A percentile compares a stretch with the other conserved stretches of the same genome.
phyloP scores from a whole-genome alignment of 2,329 filamentous ascomycete genomes.

The Cercospora beticola region DNA sequence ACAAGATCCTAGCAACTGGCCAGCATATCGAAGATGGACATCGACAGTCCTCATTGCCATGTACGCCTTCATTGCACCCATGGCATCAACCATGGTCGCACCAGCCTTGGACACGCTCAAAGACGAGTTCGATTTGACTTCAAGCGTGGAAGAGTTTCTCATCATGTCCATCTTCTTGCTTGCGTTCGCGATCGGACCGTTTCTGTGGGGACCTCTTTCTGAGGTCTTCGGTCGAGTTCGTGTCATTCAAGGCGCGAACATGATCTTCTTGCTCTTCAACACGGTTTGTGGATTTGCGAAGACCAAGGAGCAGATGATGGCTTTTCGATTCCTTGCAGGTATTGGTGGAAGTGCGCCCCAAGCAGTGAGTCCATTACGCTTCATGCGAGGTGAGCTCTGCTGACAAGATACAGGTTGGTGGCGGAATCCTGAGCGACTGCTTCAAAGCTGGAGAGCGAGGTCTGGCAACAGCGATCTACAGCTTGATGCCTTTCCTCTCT shows the following conservation, averaged over 20 bases:
- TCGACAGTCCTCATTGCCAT: constrained; percentile 42
- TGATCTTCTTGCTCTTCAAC: constrained; percentile 37
- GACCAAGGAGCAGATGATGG: constrained; percentile 35
- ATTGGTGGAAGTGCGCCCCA: constrained; percentile 37
- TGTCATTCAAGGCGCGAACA: constrained; percentile 35
- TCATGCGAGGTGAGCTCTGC: background rate
- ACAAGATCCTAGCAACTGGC: constrained; percentile 35
- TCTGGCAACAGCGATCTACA: constrained; percentile 35
- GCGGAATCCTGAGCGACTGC: constrained; percentile 35
- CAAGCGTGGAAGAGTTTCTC: constrained; percentile 30
- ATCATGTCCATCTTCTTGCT: constrained; percentile 38
- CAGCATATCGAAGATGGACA: constrained; percentile 42
- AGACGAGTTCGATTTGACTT: constrained; percentile 30
- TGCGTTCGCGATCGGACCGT: constrained; percentile 34
- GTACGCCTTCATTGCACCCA: constrained; percentile 37
- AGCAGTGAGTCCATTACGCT: constrained; percentile 22
- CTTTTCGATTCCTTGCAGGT: constrained; percentile 36
- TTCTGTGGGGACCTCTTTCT: constrained; percentile 34
- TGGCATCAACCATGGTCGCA: constrained; percentile 38
- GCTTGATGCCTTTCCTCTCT: constrained; percentile 33
- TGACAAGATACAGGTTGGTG: constrained; percentile 24
- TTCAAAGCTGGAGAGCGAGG: constrained; percentile 35
- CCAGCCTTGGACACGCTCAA: constrained; percentile 32
- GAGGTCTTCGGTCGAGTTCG: constrained; percentile 36
- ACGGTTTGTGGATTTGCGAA: constrained; percentile 36